These are phyloP conservation scores for Aspergillus panamensis DNA, from an alignment of 495 filamentous ascomycete species.

Conservation along the genomic window DNA sequence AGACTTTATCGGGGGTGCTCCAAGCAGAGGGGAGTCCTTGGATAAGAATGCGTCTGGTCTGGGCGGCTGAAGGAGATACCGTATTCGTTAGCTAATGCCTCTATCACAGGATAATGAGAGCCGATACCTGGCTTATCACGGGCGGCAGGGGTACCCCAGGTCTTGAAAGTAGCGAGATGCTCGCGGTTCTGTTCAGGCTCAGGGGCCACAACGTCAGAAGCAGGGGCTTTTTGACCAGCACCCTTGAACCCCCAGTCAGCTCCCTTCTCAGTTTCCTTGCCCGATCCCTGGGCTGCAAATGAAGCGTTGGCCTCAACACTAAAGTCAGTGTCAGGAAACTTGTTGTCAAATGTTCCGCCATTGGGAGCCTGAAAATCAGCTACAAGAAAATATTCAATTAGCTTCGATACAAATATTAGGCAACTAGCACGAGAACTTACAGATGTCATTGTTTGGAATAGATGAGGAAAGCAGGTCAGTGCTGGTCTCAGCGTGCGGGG, in stretches of 20 bases:
- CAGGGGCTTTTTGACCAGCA: too few relatives aligned
- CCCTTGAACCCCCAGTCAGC: too few relatives aligned
- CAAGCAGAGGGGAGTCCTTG: constrained; percentile 33
- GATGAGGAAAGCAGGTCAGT: neutral
- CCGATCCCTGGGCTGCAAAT: neutral
- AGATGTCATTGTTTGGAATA: neutral
- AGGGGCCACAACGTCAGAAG: constrained; percentile 1
- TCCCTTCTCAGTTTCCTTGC: neutral
- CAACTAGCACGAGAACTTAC: neutral
- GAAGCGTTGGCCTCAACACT: neutral
- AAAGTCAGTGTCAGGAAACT: neutral
- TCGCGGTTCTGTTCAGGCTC: constrained; percentile 22
- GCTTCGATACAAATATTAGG: neutral
- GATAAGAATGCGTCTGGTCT: constrained; percentile 34
- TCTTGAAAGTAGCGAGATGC: constrained; percentile 23
- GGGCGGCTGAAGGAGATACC: constrained; percentile 25
- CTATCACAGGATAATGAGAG: neutral
- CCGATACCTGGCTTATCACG: constrained; percentile 29
- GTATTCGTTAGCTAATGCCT: constrained; percentile 11
- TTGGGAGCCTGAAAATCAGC: neutral
- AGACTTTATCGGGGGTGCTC: constrained; percentile 31
- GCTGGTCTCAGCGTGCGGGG: neutral
- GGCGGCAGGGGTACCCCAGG: constrained; percentile 25
- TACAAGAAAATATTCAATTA: neutral
- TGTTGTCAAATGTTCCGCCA: neutral